Base-by-base conservation (phyloP, 306 rosid genomes). In the Vicia sativa region DNA sequence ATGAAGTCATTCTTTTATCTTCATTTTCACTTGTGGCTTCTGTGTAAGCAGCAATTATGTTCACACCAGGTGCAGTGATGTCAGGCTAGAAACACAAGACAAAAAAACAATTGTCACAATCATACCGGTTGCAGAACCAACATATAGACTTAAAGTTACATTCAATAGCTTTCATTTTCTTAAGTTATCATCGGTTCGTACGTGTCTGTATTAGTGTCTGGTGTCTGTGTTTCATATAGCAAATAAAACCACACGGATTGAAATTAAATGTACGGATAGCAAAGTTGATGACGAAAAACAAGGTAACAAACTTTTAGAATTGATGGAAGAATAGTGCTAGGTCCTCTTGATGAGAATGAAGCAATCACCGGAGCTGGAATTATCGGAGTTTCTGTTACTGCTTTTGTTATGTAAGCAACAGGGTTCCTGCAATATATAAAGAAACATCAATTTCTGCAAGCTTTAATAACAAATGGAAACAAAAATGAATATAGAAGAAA, bases 271-370 rank as follows among this genome's bases (percentile, higher is more conserved):
- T 54, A 15, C 28, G 2, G 6, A 7, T 31, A 5, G 3, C 6
- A 54, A 48, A 54, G 11, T 18, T 52, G 11, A 42, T 58, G 15
- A 16, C 55, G 62, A 66, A 39, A 11, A 1, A 37, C 50, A 18
- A 8, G 11, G 11, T 2, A 60, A 60, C 44, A 19, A 50, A 83
- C 96, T 92, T 89, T 89, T 48, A 87, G 84, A 23, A 89, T 76
- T 7, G 63, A 5, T 46, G 76, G 75, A 9, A 70, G 85, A 38
- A 87, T 18, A 15, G 39, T 13, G 44, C 56, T 83, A 58, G 96
- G 91, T 21, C 93, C 93, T 35, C 87, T 78, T 14, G 96, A 85
- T 28, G 93, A 89, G 48, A 87, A 78, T 13, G 83, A 35, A 71
- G 93, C 96, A 75, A 89, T 65, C 12, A 68, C 19, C 6, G 93